Evolutionary conservation across 2,329 filamentous ascomycete genomes (phyloP).

Genomic region (Calonectria pseudoturangicola): DNA sequence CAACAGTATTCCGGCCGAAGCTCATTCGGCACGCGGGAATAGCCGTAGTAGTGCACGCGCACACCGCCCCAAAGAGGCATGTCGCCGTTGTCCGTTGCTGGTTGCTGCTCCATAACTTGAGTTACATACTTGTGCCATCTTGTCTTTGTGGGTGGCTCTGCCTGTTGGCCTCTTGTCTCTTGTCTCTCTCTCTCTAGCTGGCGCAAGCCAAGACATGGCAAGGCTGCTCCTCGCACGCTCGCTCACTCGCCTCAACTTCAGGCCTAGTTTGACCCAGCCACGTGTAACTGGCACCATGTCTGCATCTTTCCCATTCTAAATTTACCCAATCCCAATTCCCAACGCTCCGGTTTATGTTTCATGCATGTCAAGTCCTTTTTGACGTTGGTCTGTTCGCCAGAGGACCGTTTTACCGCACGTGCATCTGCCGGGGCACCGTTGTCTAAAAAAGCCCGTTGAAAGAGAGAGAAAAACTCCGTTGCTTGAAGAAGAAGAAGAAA

Average conservation of each 20-base stretch:
- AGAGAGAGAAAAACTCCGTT: background rate
- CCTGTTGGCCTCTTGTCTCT: too few relatives aligned
- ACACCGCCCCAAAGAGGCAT: conserved; percentile 11
- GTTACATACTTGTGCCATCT: too few relatives aligned
- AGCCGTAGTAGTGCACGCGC: conserved; percentile 8
- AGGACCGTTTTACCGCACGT: background rate
- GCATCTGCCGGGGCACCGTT: background rate
- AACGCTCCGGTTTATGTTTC: conserved; percentile 16
- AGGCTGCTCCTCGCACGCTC: too few relatives aligned
- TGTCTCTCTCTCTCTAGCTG: too few relatives aligned
- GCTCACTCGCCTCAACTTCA: too few relatives aligned
- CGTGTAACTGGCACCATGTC: background rate
- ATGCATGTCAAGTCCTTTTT: conserved; percentile 16
- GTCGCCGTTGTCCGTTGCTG: background rate
- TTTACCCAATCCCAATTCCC: background rate
- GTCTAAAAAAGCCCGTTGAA: background rate
- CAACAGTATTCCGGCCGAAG: conserved; percentile 13
- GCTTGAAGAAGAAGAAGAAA: too few relatives aligned
- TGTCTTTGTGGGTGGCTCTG: too few relatives aligned
- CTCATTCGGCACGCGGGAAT: conserved; percentile 12
- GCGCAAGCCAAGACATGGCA: too few relatives aligned
- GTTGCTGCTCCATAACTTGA: too few relatives aligned
- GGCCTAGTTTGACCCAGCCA: background rate
- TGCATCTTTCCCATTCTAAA: background rate
- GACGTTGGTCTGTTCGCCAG: conserved; percentile 17